Evolutionary conservation across 2,329 filamentous ascomycete species (phyloP).

Genomic region (Beauveria brongniartii): DNA sequence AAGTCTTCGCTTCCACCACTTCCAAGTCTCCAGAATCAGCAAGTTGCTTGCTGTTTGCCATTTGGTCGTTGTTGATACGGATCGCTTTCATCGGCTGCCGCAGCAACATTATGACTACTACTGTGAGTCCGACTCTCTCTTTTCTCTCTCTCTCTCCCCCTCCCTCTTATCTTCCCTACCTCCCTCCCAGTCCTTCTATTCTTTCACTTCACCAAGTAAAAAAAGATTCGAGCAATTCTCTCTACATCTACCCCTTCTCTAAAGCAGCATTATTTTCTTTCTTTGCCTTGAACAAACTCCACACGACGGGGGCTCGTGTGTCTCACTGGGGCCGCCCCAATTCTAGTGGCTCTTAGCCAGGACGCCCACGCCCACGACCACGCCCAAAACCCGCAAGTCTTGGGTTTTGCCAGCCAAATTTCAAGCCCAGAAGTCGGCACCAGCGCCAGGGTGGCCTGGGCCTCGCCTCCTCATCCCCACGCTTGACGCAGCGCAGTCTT

Average conservation of each 20-base stretch:
- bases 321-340: background rate
- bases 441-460: background rate
- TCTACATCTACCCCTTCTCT: background rate
- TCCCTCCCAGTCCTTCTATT: too few relatives aligned
- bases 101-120: constrained; percentile 26
- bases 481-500: constrained; percentile 12
- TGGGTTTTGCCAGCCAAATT: constrained; percentile 8
- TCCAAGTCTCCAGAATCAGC: background rate
- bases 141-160: background rate
- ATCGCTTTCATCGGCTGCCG: background rate
- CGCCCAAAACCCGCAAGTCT: constrained; percentile 10
- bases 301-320: constrained; percentile 7
- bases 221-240: too few relatives aligned
- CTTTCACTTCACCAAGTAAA: too few relatives aligned
- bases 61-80: background rate
- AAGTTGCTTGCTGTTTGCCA: background rate
- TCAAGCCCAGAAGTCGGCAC: background rate
- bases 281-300: background rate
- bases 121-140: constrained; percentile 25
- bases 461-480: background rate
- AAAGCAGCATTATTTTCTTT: background rate
- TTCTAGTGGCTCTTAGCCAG: constrained; percentile 4
- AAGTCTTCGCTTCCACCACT: background rate
- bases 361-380: background rate
- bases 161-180: constrained; percentile 14